Conservation (phyloP, 192 early-diverging fungal genomes). For the Coemansia sp. region DNA sequence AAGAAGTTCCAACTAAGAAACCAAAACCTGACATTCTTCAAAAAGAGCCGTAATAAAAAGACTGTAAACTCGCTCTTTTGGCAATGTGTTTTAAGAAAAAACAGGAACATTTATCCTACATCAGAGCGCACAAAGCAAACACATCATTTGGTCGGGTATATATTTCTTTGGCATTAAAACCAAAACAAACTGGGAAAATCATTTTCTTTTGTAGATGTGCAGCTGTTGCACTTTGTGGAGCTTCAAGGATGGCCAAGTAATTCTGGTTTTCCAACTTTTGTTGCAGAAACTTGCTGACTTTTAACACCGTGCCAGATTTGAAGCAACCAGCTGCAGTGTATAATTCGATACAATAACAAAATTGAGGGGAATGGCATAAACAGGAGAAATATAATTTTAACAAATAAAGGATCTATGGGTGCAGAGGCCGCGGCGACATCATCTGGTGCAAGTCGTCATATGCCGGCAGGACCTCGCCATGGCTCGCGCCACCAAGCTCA, state of each 20-base stretch:
- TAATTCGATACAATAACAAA: not conserved
- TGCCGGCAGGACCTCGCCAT: slow-evolving; percentile 4
- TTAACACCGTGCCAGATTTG: too few species aligned
- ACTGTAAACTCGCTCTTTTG: not conserved
- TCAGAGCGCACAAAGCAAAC: not conserved
- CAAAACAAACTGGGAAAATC: not conserved
- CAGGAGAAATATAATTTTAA: not conserved
- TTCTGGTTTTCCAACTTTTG: not conserved
- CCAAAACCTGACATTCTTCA: not conserved
- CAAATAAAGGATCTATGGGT: not conserved
- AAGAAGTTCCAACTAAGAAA: slow-evolving; percentile 4
- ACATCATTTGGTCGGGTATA: not conserved
- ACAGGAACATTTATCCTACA: not conserved
- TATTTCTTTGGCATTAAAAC: not conserved
- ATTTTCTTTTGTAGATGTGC: not conserved
- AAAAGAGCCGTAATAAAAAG: not conserved
- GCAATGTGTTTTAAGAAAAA: not conserved
- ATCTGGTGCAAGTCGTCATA: slow-evolving; percentile 12
- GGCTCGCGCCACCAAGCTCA: slow-evolving; percentile 18
- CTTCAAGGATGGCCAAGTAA: not conserved
- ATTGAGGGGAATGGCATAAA: not conserved
- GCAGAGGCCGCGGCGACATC: not conserved
- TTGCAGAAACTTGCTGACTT: not conserved
- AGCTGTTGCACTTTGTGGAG: not conserved
- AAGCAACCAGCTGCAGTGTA: too few species aligned